Evolutionary conservation across 1,284 basidiomycete species (phyloP).

Genomic region (Papiliotrema laurentii): DNA sequence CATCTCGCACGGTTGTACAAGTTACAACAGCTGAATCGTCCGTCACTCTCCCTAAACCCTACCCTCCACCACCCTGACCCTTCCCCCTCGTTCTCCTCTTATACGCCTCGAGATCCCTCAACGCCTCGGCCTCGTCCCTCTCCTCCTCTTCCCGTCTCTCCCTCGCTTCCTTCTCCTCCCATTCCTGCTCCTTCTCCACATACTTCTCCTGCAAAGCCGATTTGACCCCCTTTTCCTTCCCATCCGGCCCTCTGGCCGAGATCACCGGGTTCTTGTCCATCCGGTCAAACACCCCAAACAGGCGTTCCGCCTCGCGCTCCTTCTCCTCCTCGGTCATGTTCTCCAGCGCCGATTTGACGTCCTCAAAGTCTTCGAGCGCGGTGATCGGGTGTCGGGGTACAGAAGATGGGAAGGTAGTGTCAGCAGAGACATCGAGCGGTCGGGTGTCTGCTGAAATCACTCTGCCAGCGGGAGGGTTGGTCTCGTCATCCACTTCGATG

Average conservation of each 20-base stretch:
- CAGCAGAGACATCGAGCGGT: conserved; percentile 45
- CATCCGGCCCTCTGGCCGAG: conserved; percentile 35
- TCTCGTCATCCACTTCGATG: conserved; percentile 41
- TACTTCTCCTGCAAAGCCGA: conserved; percentile 28
- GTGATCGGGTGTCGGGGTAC: conserved; percentile 38
- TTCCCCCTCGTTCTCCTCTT: conserved; percentile 25
- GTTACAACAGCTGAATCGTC: too few relatives aligned
- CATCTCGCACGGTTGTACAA: too few relatives aligned
- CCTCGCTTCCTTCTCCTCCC: conserved; percentile 26
- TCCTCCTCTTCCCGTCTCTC: conserved; percentile 24
- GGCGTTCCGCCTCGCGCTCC: conserved; percentile 79
- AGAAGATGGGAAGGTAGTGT: conserved; percentile 67
- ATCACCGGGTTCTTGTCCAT: conserved; percentile 62
- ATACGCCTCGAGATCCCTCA: conserved; percentile 38
- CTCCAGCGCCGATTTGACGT: conserved; percentile 23
- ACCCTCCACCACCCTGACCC: too few relatives aligned
- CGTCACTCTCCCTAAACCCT: too few relatives aligned
- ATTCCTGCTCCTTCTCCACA: conserved; percentile 21
- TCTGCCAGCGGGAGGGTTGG: neutral
- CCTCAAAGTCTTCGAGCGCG: conserved; percentile 15
- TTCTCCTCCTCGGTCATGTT: conserved; percentile 90
- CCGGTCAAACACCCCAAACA: conserved; percentile 83
- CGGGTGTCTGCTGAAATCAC: neutral
- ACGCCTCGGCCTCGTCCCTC: conserved; percentile 40
- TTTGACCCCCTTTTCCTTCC: conserved; percentile 27